These are phyloP conservation scores for Pyrus bretschneideri DNA, from an alignment of 306 rosid species.

Conservation along the genomic window DNA sequence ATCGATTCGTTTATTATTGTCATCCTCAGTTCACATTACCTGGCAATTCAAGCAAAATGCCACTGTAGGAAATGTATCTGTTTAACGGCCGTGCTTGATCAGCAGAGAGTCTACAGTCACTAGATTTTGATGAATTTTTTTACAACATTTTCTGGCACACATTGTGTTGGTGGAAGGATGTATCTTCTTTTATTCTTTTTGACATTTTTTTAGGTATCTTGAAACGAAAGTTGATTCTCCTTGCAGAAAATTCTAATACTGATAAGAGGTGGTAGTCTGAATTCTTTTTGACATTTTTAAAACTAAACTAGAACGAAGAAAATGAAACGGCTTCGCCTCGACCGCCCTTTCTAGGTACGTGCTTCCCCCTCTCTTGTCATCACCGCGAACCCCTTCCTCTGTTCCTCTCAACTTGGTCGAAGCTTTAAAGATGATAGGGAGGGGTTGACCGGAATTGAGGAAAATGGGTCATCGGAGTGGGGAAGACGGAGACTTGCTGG, in stretches of 20 bases:
- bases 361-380: background rate
- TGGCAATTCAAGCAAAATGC: constrained; percentile 25
- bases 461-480: background rate
- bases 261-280: background rate
- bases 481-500: background rate
- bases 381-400: background rate
- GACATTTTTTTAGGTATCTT: background rate
- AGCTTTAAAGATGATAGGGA: background rate
- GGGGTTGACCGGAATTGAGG: background rate
- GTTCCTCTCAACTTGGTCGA: background rate
- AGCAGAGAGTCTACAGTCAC: constrained; percentile 4
- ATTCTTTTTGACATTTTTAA: background rate
- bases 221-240: background rate
- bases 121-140: constrained; percentile 27
- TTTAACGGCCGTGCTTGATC: constrained; percentile 21
- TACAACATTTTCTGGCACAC: constrained; percentile 12
- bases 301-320: background rate
- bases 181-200: background rate
- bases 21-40: constrained; percentile 15
- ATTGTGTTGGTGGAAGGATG: constrained; percentile 16
- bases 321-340: background rate
- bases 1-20: constrained; percentile 19
- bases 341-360: background rate
- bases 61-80: constrained; percentile 25
- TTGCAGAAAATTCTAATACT: background rate